Percentiles rank a stretch among this genome's conserved stretches.
Evolutionary conservation across 805 yeast genomes (phyloP).

Genomic region (Spathaspora boniae): DNA sequence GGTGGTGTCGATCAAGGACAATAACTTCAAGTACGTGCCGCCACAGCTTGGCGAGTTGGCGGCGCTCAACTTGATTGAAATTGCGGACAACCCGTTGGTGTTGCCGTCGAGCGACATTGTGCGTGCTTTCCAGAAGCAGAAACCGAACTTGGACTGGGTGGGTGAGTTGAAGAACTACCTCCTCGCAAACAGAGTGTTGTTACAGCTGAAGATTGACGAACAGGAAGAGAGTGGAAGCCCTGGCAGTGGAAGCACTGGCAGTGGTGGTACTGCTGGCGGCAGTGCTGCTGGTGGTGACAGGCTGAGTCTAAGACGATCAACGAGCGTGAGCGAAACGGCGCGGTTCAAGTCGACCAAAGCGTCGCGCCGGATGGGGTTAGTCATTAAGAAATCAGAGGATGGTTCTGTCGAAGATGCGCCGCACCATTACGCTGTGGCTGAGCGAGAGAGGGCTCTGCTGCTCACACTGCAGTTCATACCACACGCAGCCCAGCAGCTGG

Average conservation of each 20-base stretch:
- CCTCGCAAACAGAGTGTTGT: constrained; percentile 27
- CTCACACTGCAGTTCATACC: no score
- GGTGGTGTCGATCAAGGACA: constrained; percentile 60
- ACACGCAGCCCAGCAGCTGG: no score
- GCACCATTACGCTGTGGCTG: no score
- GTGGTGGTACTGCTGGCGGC: no score
- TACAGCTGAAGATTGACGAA: constrained; percentile 31
- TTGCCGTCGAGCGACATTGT: constrained; percentile 40
- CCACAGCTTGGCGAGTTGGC: constrained; percentile 49
- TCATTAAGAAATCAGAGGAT: constrained; percentile 44
- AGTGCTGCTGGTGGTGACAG: no score
- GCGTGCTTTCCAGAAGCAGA: constrained; percentile 33
- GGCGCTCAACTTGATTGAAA: constrained; percentile 54
- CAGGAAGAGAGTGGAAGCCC: constrained; percentile 14
- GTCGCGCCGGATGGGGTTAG: constrained; percentile 73
- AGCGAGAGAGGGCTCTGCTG: no score
- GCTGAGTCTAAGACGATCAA: constrained; percentile 64
- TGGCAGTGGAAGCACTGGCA: no score
- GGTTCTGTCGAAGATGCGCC: no score
- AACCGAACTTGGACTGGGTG: constrained; percentile 44
- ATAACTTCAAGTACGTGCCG: constrained; percentile 54
- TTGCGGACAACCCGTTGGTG: constrained; percentile 59
- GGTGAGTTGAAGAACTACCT: constrained; percentile 37
- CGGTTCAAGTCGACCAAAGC: constrained; percentile 47
- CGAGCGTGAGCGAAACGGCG: constrained; percentile 59